Percentiles rank a stretch among this genome's conserved stretches.
Conservation (phyloP, 2,329 filamentous ascomycete species). For the Pseudogymnoascus sp. region DNA sequence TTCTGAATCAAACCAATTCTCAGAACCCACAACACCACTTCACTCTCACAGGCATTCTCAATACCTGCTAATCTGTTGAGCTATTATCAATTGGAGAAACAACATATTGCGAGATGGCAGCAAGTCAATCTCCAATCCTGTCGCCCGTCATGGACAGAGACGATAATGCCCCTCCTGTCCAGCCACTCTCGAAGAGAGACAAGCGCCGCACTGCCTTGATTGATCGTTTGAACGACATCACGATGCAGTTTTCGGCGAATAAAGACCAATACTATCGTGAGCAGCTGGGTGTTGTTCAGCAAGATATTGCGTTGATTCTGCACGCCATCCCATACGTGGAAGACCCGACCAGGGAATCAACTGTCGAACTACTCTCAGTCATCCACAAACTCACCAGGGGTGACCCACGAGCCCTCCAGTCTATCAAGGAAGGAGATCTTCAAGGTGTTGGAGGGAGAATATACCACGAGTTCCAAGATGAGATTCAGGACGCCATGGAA, state of each 20-base stretch:
- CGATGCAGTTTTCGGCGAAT: conserved; percentile 70
- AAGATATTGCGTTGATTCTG: conserved; percentile 79
- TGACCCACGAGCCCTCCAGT: conserved; percentile 23
- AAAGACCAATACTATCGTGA: conserved; percentile 79
- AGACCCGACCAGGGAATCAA: conserved; percentile 54
- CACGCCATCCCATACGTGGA: conserved; percentile 74
- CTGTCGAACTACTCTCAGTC: conserved; percentile 34
- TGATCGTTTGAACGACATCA: conserved; percentile 70
- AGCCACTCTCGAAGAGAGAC: conserved; percentile 67
- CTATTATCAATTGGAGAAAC: not conserved
- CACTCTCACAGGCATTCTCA: not conserved
- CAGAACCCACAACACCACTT: not conserved
- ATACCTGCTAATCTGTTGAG: not conserved
- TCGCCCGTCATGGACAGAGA: conserved; percentile 5
- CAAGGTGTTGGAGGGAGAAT: conserved; percentile 66
- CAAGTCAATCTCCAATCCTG: not conserved
- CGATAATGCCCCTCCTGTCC: conserved; percentile 9
- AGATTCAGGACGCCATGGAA: conserved; percentile 83
- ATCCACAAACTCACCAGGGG: conserved; percentile 32
- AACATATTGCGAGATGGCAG: not conserved
- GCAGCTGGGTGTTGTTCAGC: conserved; percentile 84
- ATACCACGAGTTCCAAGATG: conserved; percentile 77
- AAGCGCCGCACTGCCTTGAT: conserved; percentile 77
- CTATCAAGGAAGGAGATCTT: conserved; percentile 29
- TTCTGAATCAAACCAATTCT: not conserved